Evolutionary conservation across 495 filamentous ascomycete species (phyloP), one percentile per base, ranked within the genome.

Genomic region (Penicillium turbatum): DNA sequence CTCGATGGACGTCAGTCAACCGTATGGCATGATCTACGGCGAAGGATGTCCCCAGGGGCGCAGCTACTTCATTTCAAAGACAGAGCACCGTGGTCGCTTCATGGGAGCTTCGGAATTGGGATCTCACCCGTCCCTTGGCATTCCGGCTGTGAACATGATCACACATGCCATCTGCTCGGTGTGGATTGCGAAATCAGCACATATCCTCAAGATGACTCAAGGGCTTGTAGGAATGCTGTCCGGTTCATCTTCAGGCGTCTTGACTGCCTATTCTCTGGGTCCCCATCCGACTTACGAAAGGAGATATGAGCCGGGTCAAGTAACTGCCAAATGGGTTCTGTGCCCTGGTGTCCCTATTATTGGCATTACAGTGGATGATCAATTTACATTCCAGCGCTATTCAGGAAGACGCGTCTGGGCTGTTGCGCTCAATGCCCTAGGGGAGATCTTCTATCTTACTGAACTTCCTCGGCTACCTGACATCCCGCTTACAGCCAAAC

Each of bases 311-410:
- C 82, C 83, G 26, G 90, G 89, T 5, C 86, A 92, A 51, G 75
- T 90, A 38, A 93, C 89, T 24, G 87, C 87, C 48, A 85, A 82
- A 56, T 97, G 92, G 91, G 83, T 88, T 19, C 75, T 98, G 21
- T 88, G 89, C 56, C 95, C 93, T 2, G 93, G 93, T 37, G 89
- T 98, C 5, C 93, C 93, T 5, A 92, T 98, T 39, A 82, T 97
- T 32, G 81, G 82, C 12, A 85, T 98, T 54, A 82, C 83, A 31
- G 86, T 96, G 5, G 95, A 97, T 60, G 88, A 95, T 26, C 81
- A 80, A 29, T 92, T 87, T 65, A 88, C 82, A 21, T 59, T 77
- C 15, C 81, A 81, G 56, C 83, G 92, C 24, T 80, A 86, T 58
- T 72, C 79, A 9, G 76, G 84, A 39, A 78, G 81, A 17, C 85